Base-by-base conservation (phyloP, 2,329 filamentous ascomycete genomes). In the Didymella segeticola region DNA sequence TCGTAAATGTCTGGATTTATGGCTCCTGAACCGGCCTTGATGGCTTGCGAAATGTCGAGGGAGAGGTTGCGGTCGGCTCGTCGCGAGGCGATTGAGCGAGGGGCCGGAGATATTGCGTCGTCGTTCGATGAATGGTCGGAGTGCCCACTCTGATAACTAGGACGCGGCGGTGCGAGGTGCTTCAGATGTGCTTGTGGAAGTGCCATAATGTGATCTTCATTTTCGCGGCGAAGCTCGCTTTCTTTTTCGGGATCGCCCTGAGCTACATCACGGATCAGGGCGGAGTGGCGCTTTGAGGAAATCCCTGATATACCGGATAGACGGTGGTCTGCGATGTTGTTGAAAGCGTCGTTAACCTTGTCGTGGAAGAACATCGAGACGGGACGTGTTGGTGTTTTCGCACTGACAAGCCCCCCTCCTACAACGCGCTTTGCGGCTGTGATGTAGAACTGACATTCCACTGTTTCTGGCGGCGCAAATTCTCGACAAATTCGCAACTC, bases 401-500 rank as follows among this genome's bases (percentile, higher is more conserved):
- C 88, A 75, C 46, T 85, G 80, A 80, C 76, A 15, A 79, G 57
- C 34, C 71, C 53, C 75, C 85, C 69, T 77, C 80, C 72, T 7
- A 66, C 61, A 56, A 70, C 77, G 42, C 87, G 80, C 62, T 89
- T 88, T 7, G 91, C 84, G 1, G 89, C 86, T 0, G 93, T 98
- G 62, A 97, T 90, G 76, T 91, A 97, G 80, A 97, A 97, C 72
- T 96, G 93, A 79, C 93, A 97, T 20, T 90, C 90, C 8, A 97
- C 90, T 25, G 90, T 89, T 69, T 95, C 91, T 0, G 90, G 89
- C 1, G 93, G 93, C 9, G 93, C 93, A 43, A 87, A 89, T 74
- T 97, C 91, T 65, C 91, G 86, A 76, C 93, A 96, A 66, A 97
- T 96, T 41, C 92, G 86, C 53, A 97, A 81, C 74, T 97, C 93